These are phyloP conservation scores for Colletotrichum siamense DNA, from an alignment of 2,329 filamentous ascomycete genomes.

Conservation along the genomic window DNA sequence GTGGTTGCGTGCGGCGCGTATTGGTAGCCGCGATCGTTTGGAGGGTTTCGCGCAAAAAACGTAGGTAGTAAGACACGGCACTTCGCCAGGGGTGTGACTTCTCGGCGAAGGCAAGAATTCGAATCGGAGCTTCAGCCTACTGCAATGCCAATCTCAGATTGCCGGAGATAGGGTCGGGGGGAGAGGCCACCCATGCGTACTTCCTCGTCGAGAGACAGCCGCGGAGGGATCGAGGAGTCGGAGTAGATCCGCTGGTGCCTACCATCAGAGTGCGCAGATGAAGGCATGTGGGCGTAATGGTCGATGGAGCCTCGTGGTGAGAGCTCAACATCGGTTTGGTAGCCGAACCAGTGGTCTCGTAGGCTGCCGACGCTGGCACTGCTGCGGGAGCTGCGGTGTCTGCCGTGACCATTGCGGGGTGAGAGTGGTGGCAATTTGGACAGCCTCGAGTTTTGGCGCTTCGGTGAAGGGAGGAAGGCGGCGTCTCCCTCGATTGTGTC, in stretches of 20 bases:
- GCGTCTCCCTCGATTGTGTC: conserved; percentile 65
- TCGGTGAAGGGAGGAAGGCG: conserved; percentile 60
- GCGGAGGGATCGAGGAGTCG: conserved; percentile 46
- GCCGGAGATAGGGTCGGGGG: conserved; percentile 51
- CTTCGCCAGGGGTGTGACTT: neutral
- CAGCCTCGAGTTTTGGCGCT: conserved; percentile 58
- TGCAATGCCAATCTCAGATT: conserved; percentile 57
- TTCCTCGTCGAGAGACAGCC: conserved; percentile 53
- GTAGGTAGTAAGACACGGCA: neutral
- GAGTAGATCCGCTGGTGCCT: conserved; percentile 48
- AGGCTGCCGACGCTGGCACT: conserved; percentile 47
- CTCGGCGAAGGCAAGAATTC: neutral
- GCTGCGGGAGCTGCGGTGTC: conserved; percentile 52
- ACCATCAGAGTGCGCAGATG: conserved; percentile 23
- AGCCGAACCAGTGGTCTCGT: conserved; percentile 45
- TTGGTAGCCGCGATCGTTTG: neutral
- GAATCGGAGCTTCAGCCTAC: conserved; percentile 50
- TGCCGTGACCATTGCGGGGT: conserved; percentile 34
- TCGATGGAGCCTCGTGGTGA: conserved; percentile 42
- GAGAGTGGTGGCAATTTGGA: conserved; percentile 51
- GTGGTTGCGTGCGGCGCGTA: neutral
- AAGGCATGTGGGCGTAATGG: conserved; percentile 13
- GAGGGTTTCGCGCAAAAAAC: neutral
- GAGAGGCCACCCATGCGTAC: conserved; percentile 50
- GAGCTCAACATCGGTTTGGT: conserved; percentile 38